Evolutionary conservation across 2,329 filamentous ascomycete species (phyloP).

Genomic region (Neophaeococcomyces aloes): DNA sequence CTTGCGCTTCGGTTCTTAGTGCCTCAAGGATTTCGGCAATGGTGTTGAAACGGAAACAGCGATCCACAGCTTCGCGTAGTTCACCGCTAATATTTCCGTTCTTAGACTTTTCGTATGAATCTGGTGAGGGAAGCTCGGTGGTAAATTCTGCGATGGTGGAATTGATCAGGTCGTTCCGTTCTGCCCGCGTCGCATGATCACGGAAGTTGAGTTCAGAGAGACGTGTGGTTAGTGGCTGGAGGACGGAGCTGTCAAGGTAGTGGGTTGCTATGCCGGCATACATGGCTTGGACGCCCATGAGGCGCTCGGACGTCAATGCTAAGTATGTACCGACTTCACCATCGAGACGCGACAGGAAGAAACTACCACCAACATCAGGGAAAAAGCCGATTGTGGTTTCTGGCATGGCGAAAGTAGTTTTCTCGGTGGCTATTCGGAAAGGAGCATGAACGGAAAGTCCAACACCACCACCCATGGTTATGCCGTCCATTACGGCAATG

Average conservation of each 20-base stretch:
- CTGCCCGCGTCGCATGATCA: conserved; percentile 56
- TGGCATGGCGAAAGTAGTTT: conserved; percentile 94
- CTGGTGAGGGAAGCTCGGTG: conserved; percentile 60
- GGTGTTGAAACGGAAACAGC: conserved; percentile 59
- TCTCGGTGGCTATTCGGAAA: conserved; percentile 91
- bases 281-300: conserved; percentile 75
- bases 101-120: conserved; percentile 44
- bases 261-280: conserved; percentile 91
- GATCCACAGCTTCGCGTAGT: conserved; percentile 71
- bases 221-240: conserved; percentile 70
- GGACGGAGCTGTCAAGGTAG: conserved; percentile 82
- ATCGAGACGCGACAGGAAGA: conserved; percentile 86
- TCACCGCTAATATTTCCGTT: conserved; percentile 49
- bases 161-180: conserved; percentile 65
- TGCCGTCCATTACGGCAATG: conserved; percentile 90
- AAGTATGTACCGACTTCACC: conserved; percentile 84
- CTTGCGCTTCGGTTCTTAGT: conserved; percentile 40
- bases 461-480: conserved; percentile 97
- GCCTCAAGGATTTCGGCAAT: conserved; percentile 61
- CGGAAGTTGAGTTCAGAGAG: conserved; percentile 81
- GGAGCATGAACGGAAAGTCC: conserved; percentile 90
- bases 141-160: conserved; percentile 83
- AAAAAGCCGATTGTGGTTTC: conserved; percentile 98
- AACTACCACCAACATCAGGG: conserved; percentile 91
- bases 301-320: conserved; percentile 74